Conservation (phyloP, 495 filamentous ascomycete genomes). For the Cudoniella acicularis region DNA sequence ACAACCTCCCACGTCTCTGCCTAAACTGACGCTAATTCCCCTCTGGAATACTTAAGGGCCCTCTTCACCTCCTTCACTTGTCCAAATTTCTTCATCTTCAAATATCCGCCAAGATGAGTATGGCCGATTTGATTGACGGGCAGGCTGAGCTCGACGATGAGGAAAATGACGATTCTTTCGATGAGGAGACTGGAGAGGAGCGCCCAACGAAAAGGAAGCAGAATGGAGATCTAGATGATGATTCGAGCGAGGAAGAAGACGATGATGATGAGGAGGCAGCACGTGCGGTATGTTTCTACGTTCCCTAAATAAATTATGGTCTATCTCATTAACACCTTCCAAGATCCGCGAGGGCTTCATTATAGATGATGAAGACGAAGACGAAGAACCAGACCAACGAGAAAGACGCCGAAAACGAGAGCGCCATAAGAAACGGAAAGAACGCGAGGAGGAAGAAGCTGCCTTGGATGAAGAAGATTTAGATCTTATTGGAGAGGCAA, state of each 20-base stretch:
- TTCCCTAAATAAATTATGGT: background rate
- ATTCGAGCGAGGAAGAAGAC: constrained; percentile 94
- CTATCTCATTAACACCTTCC: background rate
- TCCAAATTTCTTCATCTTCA: constrained; percentile 1
- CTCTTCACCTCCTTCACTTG: background rate
- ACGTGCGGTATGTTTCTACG: constrained; percentile 13
- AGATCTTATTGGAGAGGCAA: constrained; percentile 82
- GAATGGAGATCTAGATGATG: constrained; percentile 52
- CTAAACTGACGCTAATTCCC: background rate
- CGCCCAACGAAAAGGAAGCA: constrained; percentile 38
- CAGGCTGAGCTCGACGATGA: constrained; percentile 89
- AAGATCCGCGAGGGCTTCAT: constrained; percentile 94
- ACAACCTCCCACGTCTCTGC: background rate
- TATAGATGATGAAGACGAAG: constrained; percentile 81
- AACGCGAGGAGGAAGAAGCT: constrained; percentile 82
- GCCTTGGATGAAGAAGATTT: constrained; percentile 93
- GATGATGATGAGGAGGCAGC: constrained; percentile 79
- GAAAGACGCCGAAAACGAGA: constrained; percentile 56
- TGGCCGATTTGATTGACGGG: constrained; percentile 74
- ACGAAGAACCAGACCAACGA: constrained; percentile 61
- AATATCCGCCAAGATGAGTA: constrained; percentile 54
- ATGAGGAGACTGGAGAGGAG: constrained; percentile 72
- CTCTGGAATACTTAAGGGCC: constrained; percentile 2
- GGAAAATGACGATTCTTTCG: constrained; percentile 78
- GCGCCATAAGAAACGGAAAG: constrained; percentile 56